Conservation (phyloP, 257 asterid species). For the Solanum sejunctum region DNA sequence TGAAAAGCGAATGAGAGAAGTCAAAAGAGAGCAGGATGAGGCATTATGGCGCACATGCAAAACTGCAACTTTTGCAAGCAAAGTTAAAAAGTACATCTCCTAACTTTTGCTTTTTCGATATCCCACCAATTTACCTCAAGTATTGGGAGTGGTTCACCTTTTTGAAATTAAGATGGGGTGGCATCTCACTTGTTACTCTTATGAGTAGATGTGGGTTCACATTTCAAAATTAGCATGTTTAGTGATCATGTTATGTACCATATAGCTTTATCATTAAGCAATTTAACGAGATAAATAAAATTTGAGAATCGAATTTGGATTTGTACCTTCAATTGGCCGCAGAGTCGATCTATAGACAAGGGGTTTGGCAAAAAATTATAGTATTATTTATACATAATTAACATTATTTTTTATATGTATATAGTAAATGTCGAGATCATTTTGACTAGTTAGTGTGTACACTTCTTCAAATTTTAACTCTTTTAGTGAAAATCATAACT, state of each 20-base stretch:
- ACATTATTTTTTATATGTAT: no score
- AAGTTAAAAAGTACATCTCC: conserved; percentile 1
- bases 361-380: no score
- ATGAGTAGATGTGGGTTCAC: neutral
- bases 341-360: no score
- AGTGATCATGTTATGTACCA: neutral
- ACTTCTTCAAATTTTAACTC: no score
- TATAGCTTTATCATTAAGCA: no score
- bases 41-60: conserved; percentile 8
- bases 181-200: neutral
- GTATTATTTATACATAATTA: no score
- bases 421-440: no score
- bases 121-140: neutral
- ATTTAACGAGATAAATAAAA: no score
- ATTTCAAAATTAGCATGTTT: neutral
- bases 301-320: no score
- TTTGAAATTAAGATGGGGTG: neutral
- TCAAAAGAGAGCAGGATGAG: neutral
- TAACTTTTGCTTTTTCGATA: neutral
- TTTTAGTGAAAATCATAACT: no score
- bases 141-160: neutral
- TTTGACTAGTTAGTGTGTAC: no score
- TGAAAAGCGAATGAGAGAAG: neutral
- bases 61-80: neutral
- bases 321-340: no score